Evolutionary conservation across 1,139 yeast genomes (phyloP), one percentile per base, ranked within the genome.

Genomic region (Komagataea norvegica): DNA sequence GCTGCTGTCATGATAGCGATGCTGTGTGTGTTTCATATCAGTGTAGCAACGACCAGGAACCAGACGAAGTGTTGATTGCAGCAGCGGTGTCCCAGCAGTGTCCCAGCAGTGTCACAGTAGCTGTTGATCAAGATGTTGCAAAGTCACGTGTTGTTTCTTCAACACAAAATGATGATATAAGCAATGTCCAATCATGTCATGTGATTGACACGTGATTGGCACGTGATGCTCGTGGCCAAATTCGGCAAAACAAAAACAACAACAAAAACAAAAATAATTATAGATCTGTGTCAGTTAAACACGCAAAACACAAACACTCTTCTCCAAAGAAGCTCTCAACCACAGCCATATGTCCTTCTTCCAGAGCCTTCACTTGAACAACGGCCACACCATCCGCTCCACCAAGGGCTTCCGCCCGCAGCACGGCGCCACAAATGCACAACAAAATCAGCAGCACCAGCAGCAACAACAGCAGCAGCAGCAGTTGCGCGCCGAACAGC

Each of bases 331-430:
- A 30, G 23, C 27, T 30, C 17, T n/a, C 28, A 33, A 13, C 11
- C 16, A 9, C 27, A 37, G 59, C 30, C 36, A 26, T 19, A 62
- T 63, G 67, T 68, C 80, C 6, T 72, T 75, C 48, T 73, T 77
- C 52, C 81, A 73, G 49, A 76, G 72, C 52, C 70, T 74, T 54
- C 56, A 56, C 29, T 41, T 55, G 31, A 56, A 54, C 59, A 74
- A 74, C 53, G 69, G 77, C 3, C 79, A 74, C 46, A 65, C 77
- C 10, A 66, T 74, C 50, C 63, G 72, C 42, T 64, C 78, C 9
- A 72, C 78, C 5, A 62, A 78, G 42, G 79, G 79, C 11, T 74
- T 74, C 59, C 72, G 69, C 52, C 34, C 34, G 4, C 37, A 33
- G 19, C 19, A 30, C 14, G 14, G 29, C 19, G 35, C 29, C 34